Conservation (phyloP, 2,329 filamentous ascomycete genomes). For the Pyrenophora graminea region DNA sequence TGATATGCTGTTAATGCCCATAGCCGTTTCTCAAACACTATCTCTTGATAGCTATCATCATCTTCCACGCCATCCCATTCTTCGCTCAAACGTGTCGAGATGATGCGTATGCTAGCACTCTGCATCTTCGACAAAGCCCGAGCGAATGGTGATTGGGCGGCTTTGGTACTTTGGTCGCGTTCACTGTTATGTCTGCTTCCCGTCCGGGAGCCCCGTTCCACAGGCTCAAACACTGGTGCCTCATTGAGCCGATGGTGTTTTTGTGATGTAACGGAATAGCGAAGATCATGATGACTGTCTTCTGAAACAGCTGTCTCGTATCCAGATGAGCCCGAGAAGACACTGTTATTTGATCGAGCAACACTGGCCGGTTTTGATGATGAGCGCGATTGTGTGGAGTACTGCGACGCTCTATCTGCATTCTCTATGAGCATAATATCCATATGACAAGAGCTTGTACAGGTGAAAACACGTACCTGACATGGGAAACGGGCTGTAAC, state of each 20-base stretch:
- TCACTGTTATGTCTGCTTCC: slow-evolving; percentile 21
- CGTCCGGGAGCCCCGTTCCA: slow-evolving; percentile 28
- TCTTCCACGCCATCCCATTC: slow-evolving; percentile 36
- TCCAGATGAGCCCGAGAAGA: slow-evolving; percentile 24
- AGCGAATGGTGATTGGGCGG: slow-evolving; percentile 24
- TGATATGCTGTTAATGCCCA: slow-evolving; percentile 35
- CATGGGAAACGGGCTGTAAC: slow-evolving; percentile 6
- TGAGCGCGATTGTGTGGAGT: slow-evolving; percentile 22
- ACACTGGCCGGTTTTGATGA: slow-evolving; percentile 26
- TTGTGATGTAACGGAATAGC: slow-evolving; percentile 13
- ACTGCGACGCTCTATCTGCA: slow-evolving; percentile 19
- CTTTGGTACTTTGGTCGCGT: slow-evolving; percentile 21
- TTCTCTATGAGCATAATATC: slow-evolving; percentile 9
- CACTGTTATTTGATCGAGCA: slow-evolving; percentile 23
- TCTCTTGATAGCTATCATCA: slow-evolving; percentile 32
- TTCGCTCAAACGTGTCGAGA: slow-evolving; percentile 30
- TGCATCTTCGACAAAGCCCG: slow-evolving; percentile 35
- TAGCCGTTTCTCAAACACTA: slow-evolving; percentile 35
- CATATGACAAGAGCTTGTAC: not conserved
- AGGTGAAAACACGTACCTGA: slow-evolving; percentile 23
- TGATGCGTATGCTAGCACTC: slow-evolving; percentile 30
- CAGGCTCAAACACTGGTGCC: slow-evolving; percentile 19
- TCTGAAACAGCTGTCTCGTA: slow-evolving; percentile 26
- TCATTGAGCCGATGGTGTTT: not conserved
- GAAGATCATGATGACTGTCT: slow-evolving; percentile 15